Evolutionary conservation across 331 rosid genomes (phyloP).

Genomic region (Stylosanthes scabra): DNA sequence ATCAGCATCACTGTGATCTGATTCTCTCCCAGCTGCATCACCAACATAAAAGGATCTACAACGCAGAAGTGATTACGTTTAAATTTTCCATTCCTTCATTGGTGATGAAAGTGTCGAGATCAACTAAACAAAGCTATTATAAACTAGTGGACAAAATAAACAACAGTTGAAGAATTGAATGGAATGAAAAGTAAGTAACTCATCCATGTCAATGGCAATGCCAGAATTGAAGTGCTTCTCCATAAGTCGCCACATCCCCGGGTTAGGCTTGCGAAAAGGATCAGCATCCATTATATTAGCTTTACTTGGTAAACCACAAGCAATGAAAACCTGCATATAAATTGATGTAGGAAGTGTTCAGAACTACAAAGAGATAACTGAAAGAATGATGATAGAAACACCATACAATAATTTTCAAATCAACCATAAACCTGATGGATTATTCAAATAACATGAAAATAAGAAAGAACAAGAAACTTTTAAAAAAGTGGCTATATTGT

Average conservation of each 20-base stretch:
- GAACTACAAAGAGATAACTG: neutral
- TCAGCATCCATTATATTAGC: slow-evolving; percentile 55
- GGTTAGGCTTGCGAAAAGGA: slow-evolving; percentile 81
- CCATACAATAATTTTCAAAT: neutral
- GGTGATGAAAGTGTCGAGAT: no score
- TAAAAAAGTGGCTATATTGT: no score
- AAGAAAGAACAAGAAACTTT: no score
- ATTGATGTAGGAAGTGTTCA: neutral
- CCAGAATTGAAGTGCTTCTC: slow-evolving; percentile 79
- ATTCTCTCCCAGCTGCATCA: slow-evolving; percentile 89
- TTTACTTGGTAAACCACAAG: slow-evolving; percentile 69
- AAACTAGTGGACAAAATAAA: neutral
- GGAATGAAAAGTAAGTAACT: slow-evolving; percentile 53
- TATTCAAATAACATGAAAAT: no score
- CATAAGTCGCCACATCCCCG: slow-evolving; percentile 93
- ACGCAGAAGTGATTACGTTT: slow-evolving; percentile 10
- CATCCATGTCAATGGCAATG: slow-evolving; percentile 73
- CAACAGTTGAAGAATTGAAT: slow-evolving; percentile 19
- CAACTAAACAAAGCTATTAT: neutral
- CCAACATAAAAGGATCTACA: slow-evolving; percentile 93
- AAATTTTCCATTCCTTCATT: no score
- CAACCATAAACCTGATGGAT: no score
- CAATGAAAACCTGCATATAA: slow-evolving; percentile 78
- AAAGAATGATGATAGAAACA: slow-evolving; percentile 2
- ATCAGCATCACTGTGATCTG: slow-evolving; percentile 93